phyloP scores from a whole-genome alignment of 768 basidiomycete species.

The Roridomyces roridus region DNA sequence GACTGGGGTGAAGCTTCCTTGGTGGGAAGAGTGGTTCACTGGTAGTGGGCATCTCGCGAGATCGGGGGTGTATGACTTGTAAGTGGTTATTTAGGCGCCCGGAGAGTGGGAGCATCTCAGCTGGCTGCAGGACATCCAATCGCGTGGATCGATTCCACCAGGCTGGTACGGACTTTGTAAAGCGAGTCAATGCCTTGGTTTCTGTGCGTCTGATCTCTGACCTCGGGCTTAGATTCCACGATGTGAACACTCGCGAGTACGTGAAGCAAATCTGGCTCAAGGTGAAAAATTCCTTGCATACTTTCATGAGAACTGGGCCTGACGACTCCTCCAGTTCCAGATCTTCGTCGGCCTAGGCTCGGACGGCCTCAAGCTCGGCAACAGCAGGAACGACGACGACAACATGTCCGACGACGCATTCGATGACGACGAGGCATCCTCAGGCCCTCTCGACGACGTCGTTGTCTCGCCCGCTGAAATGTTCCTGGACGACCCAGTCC shows the following conservation, averaged over 20 bases:
- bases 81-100: background rate
- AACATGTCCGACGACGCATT: background rate
- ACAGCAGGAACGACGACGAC: background rate
- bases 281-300: background rate
- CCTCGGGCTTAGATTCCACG: background rate
- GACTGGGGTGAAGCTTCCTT: background rate
- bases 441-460: background rate
- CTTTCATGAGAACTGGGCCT: no score
- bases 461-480: background rate
- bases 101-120: background rate
- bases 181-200: background rate
- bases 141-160: background rate
- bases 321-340: background rate
- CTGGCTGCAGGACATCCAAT: background rate
- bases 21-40: conserved; percentile 16
- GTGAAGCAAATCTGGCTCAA: background rate
- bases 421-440: background rate
- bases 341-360: background rate
- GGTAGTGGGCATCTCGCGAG: background rate
- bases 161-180: background rate
- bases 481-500: conserved; percentile 7
- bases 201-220: background rate
- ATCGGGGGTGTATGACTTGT: conserved; percentile 8
- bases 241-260: background rate
- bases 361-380: background rate